A percentile compares a stretch with the other conserved stretches of the same genome.
Evolutionary conservation across 2,329 filamentous ascomycete species (phyloP).

Genomic region (Akanthomyces lecanii): DNA sequence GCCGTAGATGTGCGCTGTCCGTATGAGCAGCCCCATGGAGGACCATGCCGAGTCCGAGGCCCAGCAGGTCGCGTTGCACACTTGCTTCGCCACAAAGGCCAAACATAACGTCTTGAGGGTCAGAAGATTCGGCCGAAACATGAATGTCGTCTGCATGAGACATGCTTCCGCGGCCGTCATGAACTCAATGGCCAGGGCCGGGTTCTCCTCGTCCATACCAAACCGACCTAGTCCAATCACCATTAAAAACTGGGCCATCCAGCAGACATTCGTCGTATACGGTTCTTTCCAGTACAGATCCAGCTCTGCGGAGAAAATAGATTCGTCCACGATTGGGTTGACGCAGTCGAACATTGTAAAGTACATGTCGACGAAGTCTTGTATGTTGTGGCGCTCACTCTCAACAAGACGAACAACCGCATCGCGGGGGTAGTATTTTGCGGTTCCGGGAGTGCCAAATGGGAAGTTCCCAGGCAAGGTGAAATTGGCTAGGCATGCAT

Average conservation of each 20-base stretch:
- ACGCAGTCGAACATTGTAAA: conserved; percentile 30
- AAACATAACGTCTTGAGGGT: conserved; percentile 29
- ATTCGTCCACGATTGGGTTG: conserved; percentile 32
- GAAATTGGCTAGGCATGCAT: conserved; percentile 34
- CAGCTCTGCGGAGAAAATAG: conserved; percentile 28
- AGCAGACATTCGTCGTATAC: conserved; percentile 27
- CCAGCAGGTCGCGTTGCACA: conserved; percentile 36
- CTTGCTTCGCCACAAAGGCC: conserved; percentile 34
- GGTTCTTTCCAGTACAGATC: conserved; percentile 32
- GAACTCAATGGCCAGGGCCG: conserved; percentile 29
- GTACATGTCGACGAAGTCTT: conserved; percentile 29
- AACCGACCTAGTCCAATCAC: conserved; percentile 33
- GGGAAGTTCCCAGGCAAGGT: conserved; percentile 34
- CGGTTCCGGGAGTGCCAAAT: conserved; percentile 34
- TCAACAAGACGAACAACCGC: conserved; percentile 29
- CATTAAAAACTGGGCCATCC: conserved; percentile 34
- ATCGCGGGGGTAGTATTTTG: conserved; percentile 31
- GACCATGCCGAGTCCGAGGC: conserved; percentile 35
- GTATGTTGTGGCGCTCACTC: conserved; percentile 25
- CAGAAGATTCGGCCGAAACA: conserved; percentile 34
- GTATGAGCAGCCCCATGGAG: conserved; percentile 31
- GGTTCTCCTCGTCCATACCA: conserved; percentile 28
- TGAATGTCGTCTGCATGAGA: conserved; percentile 35
- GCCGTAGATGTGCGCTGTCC: conserved; percentile 32
- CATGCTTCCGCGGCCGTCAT: conserved; percentile 36